phyloP scores from a whole-genome alignment of 306 rosid species.

The Inga leiocalycina region DNA sequence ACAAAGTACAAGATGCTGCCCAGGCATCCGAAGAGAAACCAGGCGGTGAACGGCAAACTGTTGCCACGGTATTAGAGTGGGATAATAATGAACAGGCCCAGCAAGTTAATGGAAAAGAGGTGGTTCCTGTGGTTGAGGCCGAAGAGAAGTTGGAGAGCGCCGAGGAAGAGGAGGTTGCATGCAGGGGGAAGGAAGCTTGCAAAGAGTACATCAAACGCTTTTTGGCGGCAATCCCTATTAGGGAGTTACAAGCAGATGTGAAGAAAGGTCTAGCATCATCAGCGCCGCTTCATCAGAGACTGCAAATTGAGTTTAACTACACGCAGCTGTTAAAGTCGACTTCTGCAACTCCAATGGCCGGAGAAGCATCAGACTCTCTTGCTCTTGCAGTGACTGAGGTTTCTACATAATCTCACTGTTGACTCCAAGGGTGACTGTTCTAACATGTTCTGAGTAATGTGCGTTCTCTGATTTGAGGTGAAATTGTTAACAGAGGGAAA shows the following conservation, averaged over 20 bases:
- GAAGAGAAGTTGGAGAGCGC: slow-evolving; percentile 45
- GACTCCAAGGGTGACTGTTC: slow-evolving; percentile 54
- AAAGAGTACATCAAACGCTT: slow-evolving; percentile 93
- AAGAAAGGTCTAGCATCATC: slow-evolving; percentile 73
- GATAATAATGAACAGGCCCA: slow-evolving; percentile 23
- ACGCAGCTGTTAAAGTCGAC: slow-evolving; percentile 49
- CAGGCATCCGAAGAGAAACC: slow-evolving; percentile 54
- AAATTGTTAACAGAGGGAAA: slow-evolving; percentile 40
- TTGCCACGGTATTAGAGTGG: slow-evolving; percentile 42
- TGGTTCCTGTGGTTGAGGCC: slow-evolving; percentile 35
- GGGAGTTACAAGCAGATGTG: slow-evolving; percentile 83
- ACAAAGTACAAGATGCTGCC: slow-evolving; percentile 45
- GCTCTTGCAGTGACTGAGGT: slow-evolving; percentile 43
- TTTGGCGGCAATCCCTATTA: slow-evolving; percentile 90
- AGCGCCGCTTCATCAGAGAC: slow-evolving; percentile 71
- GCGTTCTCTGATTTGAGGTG: slow-evolving; percentile 34
- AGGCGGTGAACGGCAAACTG: slow-evolving; percentile 45
- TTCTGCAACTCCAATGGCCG: slow-evolving; percentile 24
- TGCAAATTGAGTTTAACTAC: slow-evolving; percentile 87
- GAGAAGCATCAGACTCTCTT: slow-evolving; percentile 39
- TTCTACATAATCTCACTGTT: slow-evolving; percentile 36
- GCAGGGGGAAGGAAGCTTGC: slow-evolving; percentile 88
- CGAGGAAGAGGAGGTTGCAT: slow-evolving; percentile 59
- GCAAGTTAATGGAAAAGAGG: slow-evolving; percentile 46
- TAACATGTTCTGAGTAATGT: slow-evolving; percentile 43